These are phyloP conservation scores for Cutaneotrichosporon curvatum DNA, from an alignment of 1,284 basidiomycete genomes.

Conservation along the genomic window DNA sequence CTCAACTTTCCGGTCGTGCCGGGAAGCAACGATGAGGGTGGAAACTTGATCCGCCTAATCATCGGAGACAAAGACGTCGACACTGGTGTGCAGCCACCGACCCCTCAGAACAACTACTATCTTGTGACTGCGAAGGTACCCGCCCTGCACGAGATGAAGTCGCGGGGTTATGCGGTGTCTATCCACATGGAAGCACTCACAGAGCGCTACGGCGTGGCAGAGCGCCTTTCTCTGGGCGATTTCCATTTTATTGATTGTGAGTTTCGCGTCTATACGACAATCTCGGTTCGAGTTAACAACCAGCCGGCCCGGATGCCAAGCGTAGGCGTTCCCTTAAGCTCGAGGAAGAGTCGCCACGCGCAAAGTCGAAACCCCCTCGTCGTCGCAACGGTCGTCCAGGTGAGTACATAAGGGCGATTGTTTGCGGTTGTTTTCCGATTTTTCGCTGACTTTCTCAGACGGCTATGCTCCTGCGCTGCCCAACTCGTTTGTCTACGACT, in stretches of 20 bases:
- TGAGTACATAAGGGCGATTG: no score
- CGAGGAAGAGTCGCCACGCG: slow-evolving; percentile 7
- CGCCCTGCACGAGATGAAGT: neutral
- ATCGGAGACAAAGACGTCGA: slow-evolving; percentile 31
- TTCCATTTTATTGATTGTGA: slow-evolving; percentile 20
- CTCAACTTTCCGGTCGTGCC: slow-evolving; percentile 14
- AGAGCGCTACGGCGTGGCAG: slow-evolving; percentile 23
- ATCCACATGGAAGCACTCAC: slow-evolving; percentile 33
- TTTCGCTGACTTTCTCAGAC: neutral
- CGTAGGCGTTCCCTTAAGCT: slow-evolving; percentile 2
- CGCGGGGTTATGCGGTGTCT: slow-evolving; percentile 12
- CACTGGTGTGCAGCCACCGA: slow-evolving; percentile 21
- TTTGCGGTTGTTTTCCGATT: no score
- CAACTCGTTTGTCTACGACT: slow-evolving; percentile 15
- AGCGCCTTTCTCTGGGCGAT: slow-evolving; percentile 29
- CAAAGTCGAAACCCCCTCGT: neutral
- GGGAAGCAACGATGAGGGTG: neutral
- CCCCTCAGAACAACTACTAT: slow-evolving; percentile 1
- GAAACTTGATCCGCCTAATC: slow-evolving; percentile 25
- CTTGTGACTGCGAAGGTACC: slow-evolving; percentile 5
- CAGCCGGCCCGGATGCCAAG: neutral
- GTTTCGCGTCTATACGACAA: no score
- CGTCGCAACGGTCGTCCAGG: no score
- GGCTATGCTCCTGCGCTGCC: neutral
- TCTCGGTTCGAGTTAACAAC: no score